Evolutionary conservation across 768 basidiomycete genomes (phyloP).

Genomic region (Chalciporus piperatus): DNA sequence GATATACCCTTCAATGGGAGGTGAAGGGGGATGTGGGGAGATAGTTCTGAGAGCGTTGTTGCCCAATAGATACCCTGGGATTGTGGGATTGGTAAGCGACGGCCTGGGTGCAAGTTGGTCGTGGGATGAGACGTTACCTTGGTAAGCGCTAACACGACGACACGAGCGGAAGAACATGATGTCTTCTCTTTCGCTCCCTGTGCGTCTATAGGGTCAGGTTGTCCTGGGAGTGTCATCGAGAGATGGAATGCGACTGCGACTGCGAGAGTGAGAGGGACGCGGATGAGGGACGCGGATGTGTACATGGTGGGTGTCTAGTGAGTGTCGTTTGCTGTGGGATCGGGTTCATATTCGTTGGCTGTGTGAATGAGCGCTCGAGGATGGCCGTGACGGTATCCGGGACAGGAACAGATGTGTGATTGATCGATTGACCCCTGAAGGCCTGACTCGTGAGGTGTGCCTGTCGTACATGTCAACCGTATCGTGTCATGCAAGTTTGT

Average conservation of each 20-base stretch:
- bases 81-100: constrained; percentile 21
- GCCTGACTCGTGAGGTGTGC: too few species aligned
- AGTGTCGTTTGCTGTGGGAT: neutral
- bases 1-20: neutral
- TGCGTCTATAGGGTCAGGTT: constrained; percentile 29
- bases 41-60: constrained; percentile 37
- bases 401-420: too few species aligned
- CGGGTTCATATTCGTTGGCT: neutral
- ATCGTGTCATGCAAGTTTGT: too few species aligned
- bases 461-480: too few species aligned
- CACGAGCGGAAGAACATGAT: constrained; percentile 6
- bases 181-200: constrained; percentile 22
- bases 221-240: constrained; percentile 41
- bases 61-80: constrained; percentile 39
- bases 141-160: constrained; percentile 6
- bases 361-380: neutral
- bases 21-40: neutral
- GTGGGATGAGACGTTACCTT: constrained; percentile 13
- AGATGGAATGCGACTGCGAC: constrained; percentile 43
- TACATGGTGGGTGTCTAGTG: neutral
- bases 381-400: neutral
- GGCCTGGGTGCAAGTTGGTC: constrained; percentile 30
- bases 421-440: too few species aligned
- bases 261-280: constrained; percentile 43
- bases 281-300: constrained; percentile 27